A percentile compares a stretch with the other conserved stretches of the same genome.
Evolutionary conservation across 129 eudicot species (phyloP).

Genomic region (Flaveria robusta): DNA sequence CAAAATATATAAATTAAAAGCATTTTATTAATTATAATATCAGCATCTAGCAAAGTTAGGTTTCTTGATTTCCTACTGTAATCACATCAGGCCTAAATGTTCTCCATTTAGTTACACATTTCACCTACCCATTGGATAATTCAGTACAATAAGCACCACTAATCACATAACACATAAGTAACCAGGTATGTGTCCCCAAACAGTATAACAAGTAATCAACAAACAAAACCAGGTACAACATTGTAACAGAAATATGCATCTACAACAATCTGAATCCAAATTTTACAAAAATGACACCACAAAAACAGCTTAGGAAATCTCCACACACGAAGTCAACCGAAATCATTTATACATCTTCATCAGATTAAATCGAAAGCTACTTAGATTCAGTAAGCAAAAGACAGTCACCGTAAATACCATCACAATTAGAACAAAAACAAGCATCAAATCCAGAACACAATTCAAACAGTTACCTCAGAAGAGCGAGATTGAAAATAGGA

Average conservation of each 20-base stretch:
- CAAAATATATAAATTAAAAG: neutral
- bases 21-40: neutral
- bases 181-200: neutral
- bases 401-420: no score
- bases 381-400: neutral
- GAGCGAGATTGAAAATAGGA: constrained; percentile 53
- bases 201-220: constrained; percentile 1
- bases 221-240: neutral
- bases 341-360: neutral
- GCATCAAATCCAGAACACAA: neutral
- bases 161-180: neutral
- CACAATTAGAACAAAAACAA: constrained; percentile 7
- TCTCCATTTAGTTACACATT: neutral
- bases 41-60: neutral
- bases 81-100: neutral
- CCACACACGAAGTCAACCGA: neutral
- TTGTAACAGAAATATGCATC: no score
- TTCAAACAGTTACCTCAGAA: constrained; percentile 28
- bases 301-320: neutral
- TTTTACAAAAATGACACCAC: neutral
- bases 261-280: constrained; percentile 2
- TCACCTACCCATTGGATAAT: constrained; percentile 12
- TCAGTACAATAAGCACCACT: neutral
- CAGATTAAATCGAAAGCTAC: neutral
- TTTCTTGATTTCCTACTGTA: neutral